phyloP scores from a whole-genome alignment of 805 yeast species.

The Peterozyma toletana region DNA sequence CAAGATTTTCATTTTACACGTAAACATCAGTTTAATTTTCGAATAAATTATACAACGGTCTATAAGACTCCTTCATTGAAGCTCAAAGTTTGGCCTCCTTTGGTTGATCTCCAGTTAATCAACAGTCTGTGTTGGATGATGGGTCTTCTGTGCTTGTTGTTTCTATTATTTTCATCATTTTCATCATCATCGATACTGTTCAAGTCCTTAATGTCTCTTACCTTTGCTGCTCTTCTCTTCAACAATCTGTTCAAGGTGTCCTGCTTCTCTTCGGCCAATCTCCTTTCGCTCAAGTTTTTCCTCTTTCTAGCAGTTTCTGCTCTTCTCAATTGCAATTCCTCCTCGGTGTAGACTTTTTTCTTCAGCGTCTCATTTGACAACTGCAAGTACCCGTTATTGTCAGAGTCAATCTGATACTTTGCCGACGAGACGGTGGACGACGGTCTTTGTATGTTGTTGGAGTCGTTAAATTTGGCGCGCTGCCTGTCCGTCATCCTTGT shows the following conservation, averaged over 20 bases:
- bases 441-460: conserved; percentile 12
- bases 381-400: conserved; percentile 20
- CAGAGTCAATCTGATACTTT: conserved; percentile 1
- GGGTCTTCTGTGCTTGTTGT: conserved; percentile 29
- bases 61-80: too few relatives aligned
- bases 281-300: conserved; percentile 74
- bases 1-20: too few relatives aligned
- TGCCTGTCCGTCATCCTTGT: conserved; percentile 52
- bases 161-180: conserved; percentile 9
- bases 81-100: conserved; percentile 6
- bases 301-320: conserved; percentile 88
- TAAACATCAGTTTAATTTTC: too few relatives aligned
- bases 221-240: conserved; percentile 75
- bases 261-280: conserved; percentile 85
- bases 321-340: conserved; percentile 72
- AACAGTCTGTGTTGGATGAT: conserved; percentile 37
- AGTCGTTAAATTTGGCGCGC: conserved; percentile 34
- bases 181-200: conserved; percentile 9
- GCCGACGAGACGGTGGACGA: conserved; percentile 4
- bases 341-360: conserved; percentile 65
- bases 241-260: conserved; percentile 85
- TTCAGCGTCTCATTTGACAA: conserved; percentile 32
- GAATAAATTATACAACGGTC: too few relatives aligned
- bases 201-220: conserved; percentile 30
- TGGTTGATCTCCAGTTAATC: conserved; percentile 26